Percentiles rank a stretch among this genome's conserved stretches.
These are phyloP conservation scores for Psilocybe subaeruginosa DNA, from an alignment of 768 basidiomycete genomes.

Conservation along the genomic window DNA sequence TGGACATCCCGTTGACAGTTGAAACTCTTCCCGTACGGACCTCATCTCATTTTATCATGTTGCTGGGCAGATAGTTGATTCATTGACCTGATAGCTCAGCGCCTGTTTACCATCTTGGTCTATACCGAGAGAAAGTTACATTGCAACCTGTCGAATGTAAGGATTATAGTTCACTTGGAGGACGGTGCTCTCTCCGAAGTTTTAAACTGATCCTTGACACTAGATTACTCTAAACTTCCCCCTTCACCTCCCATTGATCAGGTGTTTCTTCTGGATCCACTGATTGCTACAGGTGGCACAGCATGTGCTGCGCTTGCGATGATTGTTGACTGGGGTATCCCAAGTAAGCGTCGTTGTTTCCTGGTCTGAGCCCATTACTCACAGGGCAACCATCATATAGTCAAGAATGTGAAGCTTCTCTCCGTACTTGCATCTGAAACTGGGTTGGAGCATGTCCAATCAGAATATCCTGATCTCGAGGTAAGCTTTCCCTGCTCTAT, in stretches of 20 bases:
- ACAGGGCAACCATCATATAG: conserved; percentile 32
- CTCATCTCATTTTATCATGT: conserved; percentile 10
- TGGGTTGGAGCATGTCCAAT: conserved; percentile 70
- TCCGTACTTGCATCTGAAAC: conserved; percentile 78
- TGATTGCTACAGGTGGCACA: conserved; percentile 94
- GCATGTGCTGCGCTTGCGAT: conserved; percentile 86
- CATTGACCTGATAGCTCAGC: conserved; percentile 51
- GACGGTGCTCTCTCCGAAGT: neutral
- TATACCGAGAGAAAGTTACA: conserved; percentile 85
- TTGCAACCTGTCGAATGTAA: conserved; percentile 91
- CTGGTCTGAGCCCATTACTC: neutral
- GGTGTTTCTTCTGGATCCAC: conserved; percentile 88
- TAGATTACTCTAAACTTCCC: conserved; percentile 93
- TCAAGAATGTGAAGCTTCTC: conserved; percentile 77
- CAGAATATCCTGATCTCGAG: conserved; percentile 79
- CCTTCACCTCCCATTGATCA: conserved; percentile 73
- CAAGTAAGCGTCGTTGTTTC: conserved; percentile 43
- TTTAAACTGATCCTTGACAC: neutral
- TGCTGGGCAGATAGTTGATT: neutral
- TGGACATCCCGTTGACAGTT: conserved; percentile 37
- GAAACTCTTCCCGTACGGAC: conserved; percentile 77
- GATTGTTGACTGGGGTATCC: conserved; percentile 84
- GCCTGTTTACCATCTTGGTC: conserved; percentile 87
- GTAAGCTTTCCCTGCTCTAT: conserved; percentile 34
- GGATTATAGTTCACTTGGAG: conserved; percentile 17